phyloP scores from a whole-genome alignment of 192 early-diverging fungal species.

The Umbelopsis sp. region DNA sequence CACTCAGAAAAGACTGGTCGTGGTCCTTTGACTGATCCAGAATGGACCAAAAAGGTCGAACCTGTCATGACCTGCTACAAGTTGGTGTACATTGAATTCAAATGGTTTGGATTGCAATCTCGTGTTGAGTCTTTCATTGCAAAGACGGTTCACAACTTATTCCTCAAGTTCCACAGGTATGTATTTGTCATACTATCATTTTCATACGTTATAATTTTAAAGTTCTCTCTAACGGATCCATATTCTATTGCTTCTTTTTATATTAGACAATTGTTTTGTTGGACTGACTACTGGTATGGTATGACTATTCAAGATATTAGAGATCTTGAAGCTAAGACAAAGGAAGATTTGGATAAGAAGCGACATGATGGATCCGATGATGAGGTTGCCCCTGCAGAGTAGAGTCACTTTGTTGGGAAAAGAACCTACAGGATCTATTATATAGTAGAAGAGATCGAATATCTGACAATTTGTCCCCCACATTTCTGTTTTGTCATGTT shows the following conservation, averaged over 20 bases:
- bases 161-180: constrained; percentile 69
- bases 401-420: background rate
- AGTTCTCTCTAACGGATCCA: too few relatives aligned
- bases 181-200: background rate
- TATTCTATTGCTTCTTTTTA: background rate
- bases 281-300: constrained; percentile 77
- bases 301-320: constrained; percentile 74
- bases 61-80: constrained; percentile 87
- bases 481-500: constrained; percentile 12
- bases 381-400: constrained; percentile 4
- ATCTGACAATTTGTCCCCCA: constrained; percentile 1
- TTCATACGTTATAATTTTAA: too few relatives aligned
- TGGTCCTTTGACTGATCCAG: constrained; percentile 58
- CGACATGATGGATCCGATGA: constrained; percentile 12
- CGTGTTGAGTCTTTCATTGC: constrained; percentile 71
- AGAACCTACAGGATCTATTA: background rate
- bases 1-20: constrained; percentile 68
- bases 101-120: constrained; percentile 70
- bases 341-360: constrained; percentile 57
- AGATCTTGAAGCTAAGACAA: constrained; percentile 65
- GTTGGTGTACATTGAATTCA: constrained; percentile 76
- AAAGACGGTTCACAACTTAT: constrained; percentile 54
- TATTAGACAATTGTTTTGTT: constrained; percentile 70
- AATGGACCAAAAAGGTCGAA: constrained; percentile 65
- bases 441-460: too few relatives aligned